phyloP scores from a whole-genome alignment of 768 basidiomycete species.

The Rhodotorula diobovata region DNA sequence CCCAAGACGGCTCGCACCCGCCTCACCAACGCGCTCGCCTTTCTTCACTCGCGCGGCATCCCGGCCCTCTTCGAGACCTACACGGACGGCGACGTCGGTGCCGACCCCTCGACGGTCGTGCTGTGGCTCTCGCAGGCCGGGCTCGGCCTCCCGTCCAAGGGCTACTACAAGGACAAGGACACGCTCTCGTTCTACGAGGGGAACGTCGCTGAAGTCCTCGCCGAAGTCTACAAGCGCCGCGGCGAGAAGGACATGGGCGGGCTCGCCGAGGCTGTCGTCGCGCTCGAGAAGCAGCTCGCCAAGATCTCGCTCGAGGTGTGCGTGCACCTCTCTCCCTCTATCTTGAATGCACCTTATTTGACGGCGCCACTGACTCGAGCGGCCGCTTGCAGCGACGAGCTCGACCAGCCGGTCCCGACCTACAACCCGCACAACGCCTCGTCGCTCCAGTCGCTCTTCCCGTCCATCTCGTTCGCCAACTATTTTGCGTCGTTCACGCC shows the following conservation, averaged over 20 bases:
- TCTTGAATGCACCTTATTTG: too few relatives aligned
- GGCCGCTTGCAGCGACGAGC: slow-evolving; percentile 53
- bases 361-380: background rate
- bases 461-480: slow-evolving; percentile 72
- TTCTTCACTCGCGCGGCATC: slow-evolving; percentile 72
- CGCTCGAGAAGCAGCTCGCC: slow-evolving; percentile 73
- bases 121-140: slow-evolving; percentile 41
- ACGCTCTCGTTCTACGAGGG: slow-evolving; percentile 66
- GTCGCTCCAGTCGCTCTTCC: slow-evolving; percentile 60
- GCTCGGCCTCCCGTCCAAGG: slow-evolving; percentile 51
- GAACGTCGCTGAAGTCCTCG: slow-evolving; percentile 65
- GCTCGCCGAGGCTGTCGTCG: slow-evolving; percentile 66
- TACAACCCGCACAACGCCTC: slow-evolving; percentile 77
- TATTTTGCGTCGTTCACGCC: slow-evolving; percentile 83
- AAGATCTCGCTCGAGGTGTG: slow-evolving; percentile 74
- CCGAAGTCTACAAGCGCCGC: slow-evolving; percentile 56
- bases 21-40: slow-evolving; percentile 76
- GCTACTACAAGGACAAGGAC: slow-evolving; percentile 78
- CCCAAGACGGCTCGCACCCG: slow-evolving; percentile 49
- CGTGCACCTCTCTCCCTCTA: slow-evolving; percentile 41
- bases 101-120: slow-evolving; percentile 24
- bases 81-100: slow-evolving; percentile 36
- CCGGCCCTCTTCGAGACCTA: slow-evolving; percentile 22
- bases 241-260: slow-evolving; percentile 48
- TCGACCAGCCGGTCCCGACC: slow-evolving; percentile 71